Evolutionary conservation across 768 basidiomycete species (phyloP).

Genomic region (Serendipita vermifera): DNA sequence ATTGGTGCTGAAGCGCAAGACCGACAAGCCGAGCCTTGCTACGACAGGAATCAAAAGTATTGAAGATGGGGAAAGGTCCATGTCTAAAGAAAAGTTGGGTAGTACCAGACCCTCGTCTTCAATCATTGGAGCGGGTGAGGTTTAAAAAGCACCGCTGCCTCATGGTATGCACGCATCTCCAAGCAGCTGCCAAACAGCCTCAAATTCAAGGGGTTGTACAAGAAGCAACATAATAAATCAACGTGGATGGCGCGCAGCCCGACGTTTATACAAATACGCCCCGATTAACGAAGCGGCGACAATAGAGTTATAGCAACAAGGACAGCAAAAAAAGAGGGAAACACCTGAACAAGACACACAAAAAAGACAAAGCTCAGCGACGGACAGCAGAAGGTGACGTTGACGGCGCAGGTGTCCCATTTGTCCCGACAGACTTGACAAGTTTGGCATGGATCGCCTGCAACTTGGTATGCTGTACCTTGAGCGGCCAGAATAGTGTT

Average conservation of each 20-base stretch:
- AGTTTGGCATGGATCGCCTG: slow-evolving; percentile 95
- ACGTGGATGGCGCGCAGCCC: too few relatives aligned
- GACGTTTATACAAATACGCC: too few relatives aligned
- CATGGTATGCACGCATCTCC: too few relatives aligned
- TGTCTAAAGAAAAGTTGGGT: neutral
- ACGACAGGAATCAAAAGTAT: neutral
- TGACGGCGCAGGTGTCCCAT: slow-evolving; percentile 19
- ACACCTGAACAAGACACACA: too few relatives aligned
- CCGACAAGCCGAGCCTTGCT: neutral
- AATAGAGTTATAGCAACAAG: too few relatives aligned
- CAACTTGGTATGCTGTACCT: slow-evolving; percentile 84
- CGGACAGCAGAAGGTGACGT: neutral
- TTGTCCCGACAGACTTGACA: slow-evolving; percentile 57
- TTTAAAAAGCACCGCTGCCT: neutral
- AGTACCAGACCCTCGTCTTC: slow-evolving; percentile 8
- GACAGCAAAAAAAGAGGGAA: too few relatives aligned
- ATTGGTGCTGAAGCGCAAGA: neutral
- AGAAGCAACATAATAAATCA: too few relatives aligned
- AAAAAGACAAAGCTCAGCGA: neutral
- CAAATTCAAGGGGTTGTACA: too few relatives aligned
- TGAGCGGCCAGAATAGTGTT: slow-evolving; percentile 94
- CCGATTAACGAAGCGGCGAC: too few relatives aligned
- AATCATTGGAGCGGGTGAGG: neutral
- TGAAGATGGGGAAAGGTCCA: neutral
- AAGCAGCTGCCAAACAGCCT: too few relatives aligned